Conservation (phyloP, 306 rosid genomes). For the Castanea sativa region DNA sequence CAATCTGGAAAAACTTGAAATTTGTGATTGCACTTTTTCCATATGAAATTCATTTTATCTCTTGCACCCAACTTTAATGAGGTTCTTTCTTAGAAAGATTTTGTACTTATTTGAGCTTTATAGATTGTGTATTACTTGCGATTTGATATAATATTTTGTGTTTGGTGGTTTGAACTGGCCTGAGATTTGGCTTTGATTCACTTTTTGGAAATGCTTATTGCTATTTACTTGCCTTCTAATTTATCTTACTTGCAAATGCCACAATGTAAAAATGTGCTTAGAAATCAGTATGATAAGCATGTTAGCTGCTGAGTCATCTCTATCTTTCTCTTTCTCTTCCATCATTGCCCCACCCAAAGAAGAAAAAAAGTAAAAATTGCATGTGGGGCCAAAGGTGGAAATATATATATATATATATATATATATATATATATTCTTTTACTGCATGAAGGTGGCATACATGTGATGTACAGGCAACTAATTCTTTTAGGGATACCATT, state of each 20-base stretch:
- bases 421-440: background rate
- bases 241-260: background rate
- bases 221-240: background rate
- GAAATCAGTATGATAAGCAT: background rate
- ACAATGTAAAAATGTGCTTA: background rate
- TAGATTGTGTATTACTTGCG: conserved; percentile 1
- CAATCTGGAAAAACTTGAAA: background rate
- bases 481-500: background rate
- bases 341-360: background rate
- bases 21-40: conserved; percentile 13
- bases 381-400: background rate
- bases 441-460: background rate
- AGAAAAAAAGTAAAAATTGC: background rate
- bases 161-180: conserved; percentile 1
- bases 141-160: conserved; percentile 3
- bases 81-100: conserved; percentile 13
- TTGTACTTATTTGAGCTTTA: conserved; percentile 5
- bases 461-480: background rate
- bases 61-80: conserved; percentile 10
- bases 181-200: background rate
- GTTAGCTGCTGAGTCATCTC: background rate
- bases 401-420: background rate
- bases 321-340: background rate
- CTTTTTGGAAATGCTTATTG: background rate
- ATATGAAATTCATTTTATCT: conserved; percentile 1